phyloP scores from a whole-genome alignment of 805 yeast genomes.

The Lachancea nothofagi region DNA sequence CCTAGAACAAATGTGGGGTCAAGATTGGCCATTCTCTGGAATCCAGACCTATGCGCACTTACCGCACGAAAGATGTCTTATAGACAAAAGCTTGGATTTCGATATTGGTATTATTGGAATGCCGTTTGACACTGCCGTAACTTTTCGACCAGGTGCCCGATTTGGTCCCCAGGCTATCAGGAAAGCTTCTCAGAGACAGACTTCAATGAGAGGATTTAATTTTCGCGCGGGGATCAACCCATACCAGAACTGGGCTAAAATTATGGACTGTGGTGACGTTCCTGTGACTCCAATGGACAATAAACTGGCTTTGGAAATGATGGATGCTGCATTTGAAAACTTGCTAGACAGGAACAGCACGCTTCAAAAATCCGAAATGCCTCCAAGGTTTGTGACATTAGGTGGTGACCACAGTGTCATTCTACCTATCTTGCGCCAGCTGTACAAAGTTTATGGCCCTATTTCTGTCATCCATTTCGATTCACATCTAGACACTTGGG shows the following conservation, averaged over 20 bases:
- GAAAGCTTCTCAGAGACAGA: conserved; percentile 66
- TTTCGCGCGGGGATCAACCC: conserved; percentile 58
- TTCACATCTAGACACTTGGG: conserved; percentile 81
- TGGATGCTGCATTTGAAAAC: conserved; percentile 54
- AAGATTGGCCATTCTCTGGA: conserved; percentile 67
- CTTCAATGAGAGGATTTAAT: conserved; percentile 64
- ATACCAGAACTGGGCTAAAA: conserved; percentile 46
- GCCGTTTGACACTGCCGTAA: conserved; percentile 78
- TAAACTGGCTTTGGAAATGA: conserved; percentile 54
- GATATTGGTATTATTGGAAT: conserved; percentile 75
- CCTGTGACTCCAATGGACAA: conserved; percentile 67
- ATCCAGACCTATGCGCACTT: conserved; percentile 71
- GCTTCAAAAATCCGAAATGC: conserved; percentile 23
- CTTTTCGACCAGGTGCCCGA: conserved; percentile 76
- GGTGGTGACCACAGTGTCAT: conserved; percentile 84
- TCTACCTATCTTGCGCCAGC: conserved; percentile 65
- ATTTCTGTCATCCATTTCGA: conserved; percentile 76
- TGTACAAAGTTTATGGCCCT: conserved; percentile 56
- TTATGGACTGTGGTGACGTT: conserved; percentile 65
- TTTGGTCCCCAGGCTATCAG: conserved; percentile 76
- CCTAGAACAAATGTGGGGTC: conserved; percentile 64
- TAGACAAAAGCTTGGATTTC: conserved; percentile 41
- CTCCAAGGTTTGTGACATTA: conserved; percentile 62
- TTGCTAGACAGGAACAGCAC: conserved; percentile 36
- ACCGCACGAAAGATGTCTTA: conserved; percentile 52